phyloP scores from a whole-genome alignment of 108 stramenopile genomes.

The Fragilaria radians region DNA sequence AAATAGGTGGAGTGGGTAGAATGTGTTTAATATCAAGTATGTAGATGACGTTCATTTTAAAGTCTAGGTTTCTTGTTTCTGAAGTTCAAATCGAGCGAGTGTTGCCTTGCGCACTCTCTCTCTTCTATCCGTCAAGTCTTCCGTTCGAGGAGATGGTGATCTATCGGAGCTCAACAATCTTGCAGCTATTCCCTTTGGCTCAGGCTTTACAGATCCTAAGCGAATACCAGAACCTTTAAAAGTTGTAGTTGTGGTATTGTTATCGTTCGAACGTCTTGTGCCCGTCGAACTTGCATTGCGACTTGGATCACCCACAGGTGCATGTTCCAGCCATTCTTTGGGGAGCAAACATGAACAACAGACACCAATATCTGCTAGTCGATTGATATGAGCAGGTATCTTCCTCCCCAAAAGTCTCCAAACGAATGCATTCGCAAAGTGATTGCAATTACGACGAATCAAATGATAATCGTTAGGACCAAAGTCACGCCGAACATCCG shows the following conservation, averaged over 20 bases:
- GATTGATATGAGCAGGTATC: slow-evolving; percentile 84
- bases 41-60: background rate
- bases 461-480: slow-evolving; percentile 74
- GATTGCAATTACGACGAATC: slow-evolving; percentile 83
- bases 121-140: slow-evolving; percentile 71
- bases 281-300: slow-evolving; percentile 20
- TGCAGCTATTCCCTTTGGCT: slow-evolving; percentile 6
- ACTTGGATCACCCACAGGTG: slow-evolving; percentile 60
- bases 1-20: too few species aligned
- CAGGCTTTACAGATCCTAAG: slow-evolving; percentile 28
- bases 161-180: slow-evolving; percentile 22
- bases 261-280: slow-evolving; percentile 15
- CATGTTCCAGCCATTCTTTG: slow-evolving; percentile 60
- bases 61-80: background rate
- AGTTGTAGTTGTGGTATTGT: slow-evolving; percentile 14
- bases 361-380: slow-evolving; percentile 73
- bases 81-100: slow-evolving; percentile 48
- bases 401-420: slow-evolving; percentile 46
- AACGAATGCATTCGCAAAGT: slow-evolving; percentile 86
- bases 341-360: slow-evolving; percentile 80
- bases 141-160: slow-evolving; percentile 6
- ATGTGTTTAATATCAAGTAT: background rate
- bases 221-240: slow-evolving; percentile 49
- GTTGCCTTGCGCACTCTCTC: slow-evolving; percentile 81
- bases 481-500: slow-evolving; percentile 57